These are phyloP conservation scores for Ceratobasidium papillatum DNA, from an alignment of 1,284 basidiomycete species.

Conservation along the genomic window DNA sequence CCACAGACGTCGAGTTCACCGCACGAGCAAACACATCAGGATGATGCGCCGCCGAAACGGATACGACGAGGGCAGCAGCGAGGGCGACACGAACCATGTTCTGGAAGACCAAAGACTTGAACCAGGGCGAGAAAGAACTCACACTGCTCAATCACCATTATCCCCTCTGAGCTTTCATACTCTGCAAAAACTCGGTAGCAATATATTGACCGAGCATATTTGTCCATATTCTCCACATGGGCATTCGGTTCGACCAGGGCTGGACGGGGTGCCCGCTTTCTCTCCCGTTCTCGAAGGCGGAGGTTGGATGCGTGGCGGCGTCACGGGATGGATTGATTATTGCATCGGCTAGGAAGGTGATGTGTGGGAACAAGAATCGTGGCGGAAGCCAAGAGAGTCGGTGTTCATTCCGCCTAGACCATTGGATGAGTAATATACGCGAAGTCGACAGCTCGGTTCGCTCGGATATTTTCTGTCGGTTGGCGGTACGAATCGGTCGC, in stretches of 20 bases:
- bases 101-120: neutral
- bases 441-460: conserved; percentile 14
- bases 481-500: neutral
- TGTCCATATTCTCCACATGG: conserved; percentile 16
- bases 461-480: conserved; percentile 36
- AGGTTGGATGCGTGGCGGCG: neutral
- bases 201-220: neutral
- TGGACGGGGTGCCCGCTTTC: neutral
- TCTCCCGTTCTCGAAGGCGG: conserved; percentile 20
- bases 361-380: conserved; percentile 13
- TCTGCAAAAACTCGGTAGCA: conserved; percentile 8
- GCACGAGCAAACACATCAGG: conserved; percentile 18
- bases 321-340: conserved; percentile 23
- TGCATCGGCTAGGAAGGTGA: neutral
- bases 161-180: conserved; percentile 24
- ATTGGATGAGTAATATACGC: conserved; percentile 14
- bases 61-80: conserved; percentile 29
- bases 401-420: neutral
- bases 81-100: conserved; percentile 37
- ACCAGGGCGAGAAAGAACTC: conserved; percentile 1
- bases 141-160: neutral
- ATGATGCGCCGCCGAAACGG: conserved; percentile 19
- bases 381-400: neutral
- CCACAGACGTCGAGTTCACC: conserved; percentile 5
- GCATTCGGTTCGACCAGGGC: conserved; percentile 1